Conservation (phyloP, 176 grass and related monocot genomes). For the Carex pumila region DNA sequence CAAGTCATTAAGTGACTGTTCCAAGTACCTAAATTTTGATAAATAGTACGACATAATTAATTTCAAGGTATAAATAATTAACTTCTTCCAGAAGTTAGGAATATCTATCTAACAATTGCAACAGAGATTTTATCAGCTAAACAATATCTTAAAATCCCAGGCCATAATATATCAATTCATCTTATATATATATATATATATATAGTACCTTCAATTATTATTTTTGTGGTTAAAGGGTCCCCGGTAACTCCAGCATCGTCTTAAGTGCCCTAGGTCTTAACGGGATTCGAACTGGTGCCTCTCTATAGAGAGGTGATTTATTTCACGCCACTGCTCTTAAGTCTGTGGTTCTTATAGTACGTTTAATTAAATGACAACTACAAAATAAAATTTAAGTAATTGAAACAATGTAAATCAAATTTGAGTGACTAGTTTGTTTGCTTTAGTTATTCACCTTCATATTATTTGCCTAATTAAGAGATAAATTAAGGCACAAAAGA, state of each 20-base stretch:
- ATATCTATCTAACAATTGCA: slow-evolving; percentile 12
- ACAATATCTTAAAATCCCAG: not conserved
- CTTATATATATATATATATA: not conserved
- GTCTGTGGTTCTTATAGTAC: not conserved
- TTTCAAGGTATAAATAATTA: not conserved
- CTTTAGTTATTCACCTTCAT: not conserved
- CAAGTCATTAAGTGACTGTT: not conserved
- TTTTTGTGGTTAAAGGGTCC: too few relatives aligned
- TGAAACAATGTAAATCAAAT: not conserved
- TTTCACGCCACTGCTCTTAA: too few relatives aligned
- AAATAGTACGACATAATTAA: not conserved
- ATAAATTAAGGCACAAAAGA: slow-evolving; percentile 6
- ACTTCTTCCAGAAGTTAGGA: slow-evolving; percentile 2
- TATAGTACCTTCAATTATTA: not conserved
- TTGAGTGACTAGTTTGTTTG: not conserved
- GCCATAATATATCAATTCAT: not conserved
- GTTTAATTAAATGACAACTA: not conserved
- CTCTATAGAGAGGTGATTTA: too few relatives aligned
- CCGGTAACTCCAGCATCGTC: too few relatives aligned
- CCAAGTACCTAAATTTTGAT: not conserved
- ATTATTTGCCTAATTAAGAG: slow-evolving; percentile 8
- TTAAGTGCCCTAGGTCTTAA: too few relatives aligned
- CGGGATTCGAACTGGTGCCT: too few relatives aligned
- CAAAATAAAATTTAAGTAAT: not conserved
- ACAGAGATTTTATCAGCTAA: not conserved